Evolutionary conservation across 495 filamentous ascomycete genomes (phyloP).

Genomic region (Chaetomium fimeti): DNA sequence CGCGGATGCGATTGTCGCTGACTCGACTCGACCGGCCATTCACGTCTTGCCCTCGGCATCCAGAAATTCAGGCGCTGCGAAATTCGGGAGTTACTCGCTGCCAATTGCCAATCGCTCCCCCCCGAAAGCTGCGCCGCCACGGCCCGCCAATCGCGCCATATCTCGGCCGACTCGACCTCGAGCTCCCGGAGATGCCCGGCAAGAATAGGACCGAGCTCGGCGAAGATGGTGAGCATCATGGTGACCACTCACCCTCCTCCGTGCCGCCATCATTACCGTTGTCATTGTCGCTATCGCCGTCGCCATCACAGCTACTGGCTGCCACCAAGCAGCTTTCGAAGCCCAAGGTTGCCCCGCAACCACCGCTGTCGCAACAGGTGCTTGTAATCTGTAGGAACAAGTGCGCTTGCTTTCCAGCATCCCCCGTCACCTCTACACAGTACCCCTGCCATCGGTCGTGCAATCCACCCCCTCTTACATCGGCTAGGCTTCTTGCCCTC

Average conservation of each 20-base stretch:
- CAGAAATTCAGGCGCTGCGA: constrained; percentile 8
- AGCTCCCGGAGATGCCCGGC: constrained; percentile 23
- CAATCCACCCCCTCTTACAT: background rate
- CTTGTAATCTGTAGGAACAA: constrained; percentile 26
- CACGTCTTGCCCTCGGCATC: constrained; percentile 3
- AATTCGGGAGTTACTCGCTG: background rate
- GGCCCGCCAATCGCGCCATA: constrained; percentile 13
- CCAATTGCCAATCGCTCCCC: background rate
- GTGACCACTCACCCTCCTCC: constrained; percentile 9
- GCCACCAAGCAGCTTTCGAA: constrained; percentile 21
- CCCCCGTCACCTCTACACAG: background rate
- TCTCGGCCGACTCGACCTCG: background rate
- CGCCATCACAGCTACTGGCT: constrained; percentile 6
- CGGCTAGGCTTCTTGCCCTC: background rate
- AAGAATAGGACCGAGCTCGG: constrained; percentile 21
- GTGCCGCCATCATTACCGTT: constrained; percentile 1
- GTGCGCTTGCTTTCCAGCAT: constrained; percentile 16
- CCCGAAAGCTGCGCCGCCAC: constrained; percentile 1
- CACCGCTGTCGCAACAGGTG: constrained; percentile 6
- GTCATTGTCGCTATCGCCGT: background rate
- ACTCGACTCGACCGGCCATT: background rate
- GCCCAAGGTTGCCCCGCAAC: constrained; percentile 20
- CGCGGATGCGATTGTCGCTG: constrained; percentile 1
- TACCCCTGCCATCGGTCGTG: background rate
- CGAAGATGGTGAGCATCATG: constrained; percentile 11